A percentile compares a stretch with the other conserved stretches of the same genome.
Conservation (phyloP, 352 stramenopile genomes). For the Aphanomyces astaci region DNA sequence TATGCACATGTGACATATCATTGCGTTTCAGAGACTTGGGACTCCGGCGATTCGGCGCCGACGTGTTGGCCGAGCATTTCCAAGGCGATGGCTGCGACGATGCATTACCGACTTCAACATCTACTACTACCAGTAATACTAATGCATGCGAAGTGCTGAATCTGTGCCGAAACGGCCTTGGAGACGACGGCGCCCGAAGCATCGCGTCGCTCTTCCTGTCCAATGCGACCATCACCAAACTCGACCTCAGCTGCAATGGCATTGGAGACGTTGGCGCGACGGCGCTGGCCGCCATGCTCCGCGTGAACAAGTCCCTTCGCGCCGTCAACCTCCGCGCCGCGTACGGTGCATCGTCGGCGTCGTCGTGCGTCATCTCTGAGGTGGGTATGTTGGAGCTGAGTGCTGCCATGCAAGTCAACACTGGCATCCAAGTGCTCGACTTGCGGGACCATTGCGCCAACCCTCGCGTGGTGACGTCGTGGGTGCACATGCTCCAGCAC, state of each 20-base stretch:
- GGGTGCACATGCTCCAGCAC: slow-evolving; percentile 34
- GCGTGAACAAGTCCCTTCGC: slow-evolving; percentile 38
- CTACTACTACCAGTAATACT: too few relatives aligned
- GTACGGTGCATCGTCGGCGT: slow-evolving; percentile 30
- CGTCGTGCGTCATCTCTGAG: slow-evolving; percentile 37
- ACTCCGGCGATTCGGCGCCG: slow-evolving; percentile 43
- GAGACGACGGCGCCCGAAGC: slow-evolving; percentile 44
- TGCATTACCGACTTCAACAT: too few relatives aligned
- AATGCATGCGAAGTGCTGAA: slow-evolving; percentile 40
- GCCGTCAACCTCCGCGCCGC: slow-evolving; percentile 46
- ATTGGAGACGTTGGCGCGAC: slow-evolving; percentile 47
- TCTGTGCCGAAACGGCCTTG: slow-evolving; percentile 44
- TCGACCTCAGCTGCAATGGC: slow-evolving; percentile 70
- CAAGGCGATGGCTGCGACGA: slow-evolving; percentile 14
- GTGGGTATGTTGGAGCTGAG: slow-evolving; percentile 33
- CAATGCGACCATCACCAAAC: slow-evolving; percentile 32
- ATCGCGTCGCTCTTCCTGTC: slow-evolving; percentile 35
- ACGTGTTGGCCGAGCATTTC: slow-evolving; percentile 41
- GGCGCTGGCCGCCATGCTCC: slow-evolving; percentile 37
- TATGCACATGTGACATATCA: background rate
- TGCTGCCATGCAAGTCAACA: slow-evolving; percentile 33
- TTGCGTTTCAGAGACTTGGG: slow-evolving; percentile 27
- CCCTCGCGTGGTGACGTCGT: slow-evolving; percentile 28
- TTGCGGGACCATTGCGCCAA: slow-evolving; percentile 43
- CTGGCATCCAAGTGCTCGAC: slow-evolving; percentile 36